Percentiles rank a stretch among this genome's conserved stretches.
phyloP scores from a whole-genome alignment of 768 basidiomycete species.

The Cystobasidium onofrii region DNA sequence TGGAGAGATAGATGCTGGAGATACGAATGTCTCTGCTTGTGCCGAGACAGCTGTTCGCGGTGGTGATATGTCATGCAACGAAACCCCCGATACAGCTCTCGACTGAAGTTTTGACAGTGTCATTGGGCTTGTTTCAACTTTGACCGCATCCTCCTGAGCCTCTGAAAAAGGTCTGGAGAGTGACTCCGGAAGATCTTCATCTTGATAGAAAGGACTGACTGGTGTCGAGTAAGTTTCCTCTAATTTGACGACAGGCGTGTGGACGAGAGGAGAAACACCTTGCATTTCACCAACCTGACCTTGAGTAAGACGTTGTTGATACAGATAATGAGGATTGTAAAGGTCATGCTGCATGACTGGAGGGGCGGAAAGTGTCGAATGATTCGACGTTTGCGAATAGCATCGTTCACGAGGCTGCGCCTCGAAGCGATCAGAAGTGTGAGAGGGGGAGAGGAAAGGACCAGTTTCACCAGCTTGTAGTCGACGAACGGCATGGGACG shows the following conservation, averaged over 20 bases:
- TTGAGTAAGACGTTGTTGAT: not conserved
- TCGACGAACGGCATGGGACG: not conserved
- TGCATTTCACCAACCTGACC: not conserved
- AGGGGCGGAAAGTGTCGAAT: conserved; percentile 22
- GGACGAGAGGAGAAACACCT: not conserved
- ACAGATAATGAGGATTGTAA: not conserved
- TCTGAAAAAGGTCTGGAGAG: not conserved
- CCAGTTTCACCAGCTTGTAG: not conserved
- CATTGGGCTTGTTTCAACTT: not conserved
- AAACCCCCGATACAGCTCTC: not conserved
- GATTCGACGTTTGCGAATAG: conserved; percentile 6
- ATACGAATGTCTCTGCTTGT: not conserved
- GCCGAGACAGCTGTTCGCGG: not conserved
- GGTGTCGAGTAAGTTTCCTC: not conserved
- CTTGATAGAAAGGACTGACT: not conserved
- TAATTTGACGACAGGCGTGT: not conserved
- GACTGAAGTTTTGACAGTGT: not conserved
- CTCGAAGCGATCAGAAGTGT: not conserved
- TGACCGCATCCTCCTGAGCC: not conserved
- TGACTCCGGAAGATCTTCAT: not conserved
- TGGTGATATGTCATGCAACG: not conserved
- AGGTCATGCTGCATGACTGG: conserved; percentile 15
- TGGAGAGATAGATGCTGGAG: not conserved
- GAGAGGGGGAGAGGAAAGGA: conserved; percentile 4
- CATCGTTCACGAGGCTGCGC: not conserved